phyloP scores from a whole-genome alignment of 192 early-diverging fungal species.

The Funneliformis geosporum region DNA sequence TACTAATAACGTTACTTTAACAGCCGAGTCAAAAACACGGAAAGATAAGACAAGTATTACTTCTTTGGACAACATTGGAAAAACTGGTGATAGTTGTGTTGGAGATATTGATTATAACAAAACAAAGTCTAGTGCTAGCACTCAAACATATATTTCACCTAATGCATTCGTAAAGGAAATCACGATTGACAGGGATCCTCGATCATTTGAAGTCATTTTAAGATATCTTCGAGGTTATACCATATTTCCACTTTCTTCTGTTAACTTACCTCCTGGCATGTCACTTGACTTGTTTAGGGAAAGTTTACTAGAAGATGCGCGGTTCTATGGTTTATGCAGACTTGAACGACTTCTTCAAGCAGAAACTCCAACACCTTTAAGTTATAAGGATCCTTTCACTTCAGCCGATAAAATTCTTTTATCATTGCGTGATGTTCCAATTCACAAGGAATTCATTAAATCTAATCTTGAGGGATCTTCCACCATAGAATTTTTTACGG shows the following conservation, averaged over 20 bases:
- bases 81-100: not conserved
- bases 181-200: slow-evolving; percentile 26
- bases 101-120: not conserved
- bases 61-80: not conserved
- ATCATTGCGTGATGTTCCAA: slow-evolving; percentile 25
- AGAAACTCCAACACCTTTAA: slow-evolving; percentile 24
- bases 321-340: slow-evolving; percentile 18
- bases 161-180: slow-evolving; percentile 12
- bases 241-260: slow-evolving; percentile 32
- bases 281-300: slow-evolving; percentile 31
- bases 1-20: not conserved
- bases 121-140: not conserved
- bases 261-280: slow-evolving; percentile 28
- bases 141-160: not conserved
- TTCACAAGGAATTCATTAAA: slow-evolving; percentile 30
- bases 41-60: not conserved
- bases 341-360: slow-evolving; percentile 26
- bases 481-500: slow-evolving; percentile 29
- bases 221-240: slow-evolving; percentile 32
- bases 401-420: slow-evolving; percentile 30
- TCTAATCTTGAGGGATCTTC: slow-evolving; percentile 24
- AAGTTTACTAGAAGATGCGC: slow-evolving; percentile 31
- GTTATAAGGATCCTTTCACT: slow-evolving; percentile 31
- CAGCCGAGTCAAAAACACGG: not conserved
- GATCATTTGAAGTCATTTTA: slow-evolving; percentile 28